Evolutionary conservation across 345 rosid genomes (phyloP), one percentile per base, ranked within the genome.

Genomic region (Brassica rapa): DNA sequence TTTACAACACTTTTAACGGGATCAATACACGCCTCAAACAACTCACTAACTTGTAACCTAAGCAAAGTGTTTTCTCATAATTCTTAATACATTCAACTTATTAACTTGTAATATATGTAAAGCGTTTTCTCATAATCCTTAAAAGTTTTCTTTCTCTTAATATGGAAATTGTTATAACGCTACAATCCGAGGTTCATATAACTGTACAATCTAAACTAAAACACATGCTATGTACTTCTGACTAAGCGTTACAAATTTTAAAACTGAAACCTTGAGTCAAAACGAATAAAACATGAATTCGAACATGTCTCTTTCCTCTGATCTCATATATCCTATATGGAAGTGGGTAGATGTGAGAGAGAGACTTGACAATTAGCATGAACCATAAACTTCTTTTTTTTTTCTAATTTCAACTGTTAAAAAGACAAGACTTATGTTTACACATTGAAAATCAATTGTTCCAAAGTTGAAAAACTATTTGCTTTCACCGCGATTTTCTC

Each of bases 401-500:
- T 66, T 32, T 11, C 39, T 66, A 66, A 39, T 29, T 43, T 66
- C 68, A 66, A 78, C 77, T 78, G 68, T 66, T 78, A 6, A 9
- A 35, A 72, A 59, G 61, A 56, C 77, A 78, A 60, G 76, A 78
- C 77, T 72, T 66, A 4, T 7, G 56, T 65, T 56, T 65, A 56
- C 60, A 70, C 46, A 35, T 41, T 2, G 55, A 51, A 60, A 62
- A 53, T 53, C 65, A 27, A 55, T 27, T 53, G 75, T 77, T 72
- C 53, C 6, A 46, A 69, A 61, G 19, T 37, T 71, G 81, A 77
- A 61, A 23, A 25, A 53, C 24, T 16, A 60, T 30, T 69, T 37
- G 33, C 49, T 63, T 62, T 79, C 62, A 74, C 75, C 82, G 71
- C 49, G 70, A 80, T 74, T 80, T 69, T 80, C 83, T 80, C 75